Base-by-base conservation (phyloP, 768 basidiomycete genomes). In the Tricholoma sp. region DNA sequence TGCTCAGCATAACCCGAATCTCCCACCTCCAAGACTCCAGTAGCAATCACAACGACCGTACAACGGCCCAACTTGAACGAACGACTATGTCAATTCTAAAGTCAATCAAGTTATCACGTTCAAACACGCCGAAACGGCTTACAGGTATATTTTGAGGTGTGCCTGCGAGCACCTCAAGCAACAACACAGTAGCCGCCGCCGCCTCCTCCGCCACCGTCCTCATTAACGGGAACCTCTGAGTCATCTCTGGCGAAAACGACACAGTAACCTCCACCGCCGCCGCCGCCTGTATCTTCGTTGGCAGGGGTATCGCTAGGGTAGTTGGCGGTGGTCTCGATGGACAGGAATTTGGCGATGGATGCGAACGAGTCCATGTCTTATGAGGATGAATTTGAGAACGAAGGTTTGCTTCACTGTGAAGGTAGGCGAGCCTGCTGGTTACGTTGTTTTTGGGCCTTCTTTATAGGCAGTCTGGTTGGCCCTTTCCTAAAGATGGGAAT, bases 341-440 rank as follows among this genome's bases (percentile, higher is more conserved):
- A 35, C 0, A 52, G 10, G 12, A 47, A 24, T 43, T 46, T 37
- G 34, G 46, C 34, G 55, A 56, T 50, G 12, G 43, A 35, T n/a
- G 51, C 24, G 55, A 56, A 56, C 24, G 46, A 56, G 55, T 56
- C 55, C 55, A 56, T 56, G 43, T 29, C 34, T 19, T 46, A 47
- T 56, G 55, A 47, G 27, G 54, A 55, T 55, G 54, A 47, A 16
- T 51, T 14, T n/a, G n/a, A n/a, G 10, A 18, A 16, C 34, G 50
- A 11, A 9, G 16, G 51, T 18, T 9, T 22, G 34, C 21, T 21
- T 22, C n/a, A n/a, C n/a, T n/a, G n/a, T n/a, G n/a, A n/a, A n/a
- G 37, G 19, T 16, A 49, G 55, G 55, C 31, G 31, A 50, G 16
- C 45, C 55, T 56, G 54, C n/a, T n/a, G n/a, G n/a, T n/a, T n/a